Percentiles rank a stretch among this genome's conserved stretches.
phyloP scores from a whole-genome alignment of 768 basidiomycete species.

The Trametes cubensis region DNA sequence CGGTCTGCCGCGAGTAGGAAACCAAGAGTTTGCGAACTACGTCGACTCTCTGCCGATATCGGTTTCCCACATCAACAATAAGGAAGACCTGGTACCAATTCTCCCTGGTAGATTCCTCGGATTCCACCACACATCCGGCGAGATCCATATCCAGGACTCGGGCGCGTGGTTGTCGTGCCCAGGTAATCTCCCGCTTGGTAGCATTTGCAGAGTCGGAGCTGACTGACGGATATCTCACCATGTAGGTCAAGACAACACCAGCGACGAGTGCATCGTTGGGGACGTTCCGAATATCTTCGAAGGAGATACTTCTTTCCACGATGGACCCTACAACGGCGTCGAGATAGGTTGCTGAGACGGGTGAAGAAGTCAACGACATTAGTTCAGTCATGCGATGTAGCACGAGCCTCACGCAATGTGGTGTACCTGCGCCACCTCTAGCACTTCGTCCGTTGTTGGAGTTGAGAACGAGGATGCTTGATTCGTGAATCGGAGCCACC shows the following conservation, averaged over 20 bases:
- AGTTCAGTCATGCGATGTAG: neutral
- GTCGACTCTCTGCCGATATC: slow-evolving; percentile 46
- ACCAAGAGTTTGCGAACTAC: slow-evolving; percentile 60
- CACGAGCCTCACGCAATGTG: slow-evolving; percentile 17
- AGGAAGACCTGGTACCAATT: slow-evolving; percentile 44
- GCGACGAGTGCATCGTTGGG: slow-evolving; percentile 52
- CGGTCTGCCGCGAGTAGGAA: slow-evolving; percentile 48
- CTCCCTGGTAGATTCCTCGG: slow-evolving; percentile 40
- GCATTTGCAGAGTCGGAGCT: too few relatives aligned
- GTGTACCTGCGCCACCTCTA: too few relatives aligned
- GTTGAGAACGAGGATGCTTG: too few relatives aligned
- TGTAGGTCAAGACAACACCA: slow-evolving; percentile 63
- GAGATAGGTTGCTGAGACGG: slow-evolving; percentile 29
- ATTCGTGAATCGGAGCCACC: too few relatives aligned
- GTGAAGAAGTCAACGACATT: too few relatives aligned
- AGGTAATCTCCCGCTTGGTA: slow-evolving; percentile 19
- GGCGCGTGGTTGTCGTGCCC: slow-evolving; percentile 58
- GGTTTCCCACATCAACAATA: slow-evolving; percentile 60
- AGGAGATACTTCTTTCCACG: slow-evolving; percentile 49
- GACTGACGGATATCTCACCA: neutral
- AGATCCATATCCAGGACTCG: slow-evolving; percentile 44
- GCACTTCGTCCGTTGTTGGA: too few relatives aligned
- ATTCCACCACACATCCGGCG: slow-evolving; percentile 48
- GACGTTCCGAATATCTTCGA: slow-evolving; percentile 56
- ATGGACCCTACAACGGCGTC: slow-evolving; percentile 34